phyloP scores from a whole-genome alignment of 164 flowering plant genomes.

The Magnolia sinica region DNA sequence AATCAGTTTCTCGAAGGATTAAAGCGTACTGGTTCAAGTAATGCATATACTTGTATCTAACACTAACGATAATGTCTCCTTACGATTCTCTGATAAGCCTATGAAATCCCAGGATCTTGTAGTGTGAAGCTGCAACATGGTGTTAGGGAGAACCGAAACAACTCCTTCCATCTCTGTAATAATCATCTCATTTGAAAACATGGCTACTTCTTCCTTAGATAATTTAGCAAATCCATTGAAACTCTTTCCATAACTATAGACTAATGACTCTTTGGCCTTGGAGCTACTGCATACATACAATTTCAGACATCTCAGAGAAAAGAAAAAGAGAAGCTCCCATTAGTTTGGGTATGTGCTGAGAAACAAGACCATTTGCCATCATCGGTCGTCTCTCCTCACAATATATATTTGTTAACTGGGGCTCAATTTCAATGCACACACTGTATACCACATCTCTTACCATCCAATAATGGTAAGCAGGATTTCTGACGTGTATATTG shows the following conservation, averaged over 20 bases:
- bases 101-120: slow-evolving; percentile 57
- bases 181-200: slow-evolving; percentile 28
- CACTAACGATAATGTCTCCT: no score
- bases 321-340: not conserved
- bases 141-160: slow-evolving; percentile 40
- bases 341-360: not conserved
- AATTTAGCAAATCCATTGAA: slow-evolving; percentile 47
- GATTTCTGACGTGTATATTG: not conserved
- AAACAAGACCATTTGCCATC: not conserved
- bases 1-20: no score
- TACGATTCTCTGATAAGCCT: slow-evolving; percentile 17
- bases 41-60: no score
- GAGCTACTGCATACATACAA: slow-evolving; percentile 8
- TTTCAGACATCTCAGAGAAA: not conserved
- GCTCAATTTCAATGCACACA: no score
- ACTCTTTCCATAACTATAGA: slow-evolving; percentile 40
- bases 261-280: slow-evolving; percentile 26
- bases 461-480: not conserved
- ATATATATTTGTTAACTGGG: no score
- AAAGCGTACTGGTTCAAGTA: no score
- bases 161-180: slow-evolving; percentile 44
- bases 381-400: no score
- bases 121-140: slow-evolving; percentile 35
- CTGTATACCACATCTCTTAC: no score
- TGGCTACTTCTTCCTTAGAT: slow-evolving; percentile 35